These are phyloP conservation scores for Fraxinus albicans DNA, from an alignment of 305 asterid species.

Conservation along the genomic window DNA sequence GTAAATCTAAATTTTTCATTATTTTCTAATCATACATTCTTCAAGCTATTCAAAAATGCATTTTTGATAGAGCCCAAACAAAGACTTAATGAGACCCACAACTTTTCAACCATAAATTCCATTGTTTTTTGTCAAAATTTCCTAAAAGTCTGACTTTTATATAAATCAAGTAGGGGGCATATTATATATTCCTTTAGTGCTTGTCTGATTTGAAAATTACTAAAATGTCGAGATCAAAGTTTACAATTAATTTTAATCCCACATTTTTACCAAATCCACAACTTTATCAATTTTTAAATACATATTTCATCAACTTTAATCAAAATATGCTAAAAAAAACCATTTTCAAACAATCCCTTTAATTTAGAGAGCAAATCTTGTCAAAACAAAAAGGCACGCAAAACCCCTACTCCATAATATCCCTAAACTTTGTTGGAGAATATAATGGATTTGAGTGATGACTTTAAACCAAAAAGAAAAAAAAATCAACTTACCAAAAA, in stretches of 20 bases:
- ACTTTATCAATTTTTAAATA: neutral
- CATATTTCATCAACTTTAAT: neutral
- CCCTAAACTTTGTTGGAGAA: neutral
- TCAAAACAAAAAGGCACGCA: neutral
- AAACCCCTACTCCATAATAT: neutral
- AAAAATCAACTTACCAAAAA: no score
- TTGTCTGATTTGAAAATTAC: neutral
- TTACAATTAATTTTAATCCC: neutral
- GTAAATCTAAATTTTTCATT: no score
- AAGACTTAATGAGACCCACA: no score
- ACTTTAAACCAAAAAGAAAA: no score
- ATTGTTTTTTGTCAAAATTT: neutral
- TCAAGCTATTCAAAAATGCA: no score
- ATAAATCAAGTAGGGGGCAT: neutral
- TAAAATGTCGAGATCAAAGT: no score
- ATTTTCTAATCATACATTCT: no score
- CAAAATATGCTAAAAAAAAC: neutral
- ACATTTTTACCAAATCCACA: neutral
- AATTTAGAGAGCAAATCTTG: neutral
- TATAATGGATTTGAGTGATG: no score
- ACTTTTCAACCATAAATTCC: neutral
- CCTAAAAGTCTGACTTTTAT: no score
- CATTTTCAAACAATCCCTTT: neutral
- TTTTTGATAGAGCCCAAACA: no score
- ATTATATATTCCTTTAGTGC: neutral